Conservation (phyloP, 2,329 filamentous ascomycete genomes). For the Tolypocladium album region DNA sequence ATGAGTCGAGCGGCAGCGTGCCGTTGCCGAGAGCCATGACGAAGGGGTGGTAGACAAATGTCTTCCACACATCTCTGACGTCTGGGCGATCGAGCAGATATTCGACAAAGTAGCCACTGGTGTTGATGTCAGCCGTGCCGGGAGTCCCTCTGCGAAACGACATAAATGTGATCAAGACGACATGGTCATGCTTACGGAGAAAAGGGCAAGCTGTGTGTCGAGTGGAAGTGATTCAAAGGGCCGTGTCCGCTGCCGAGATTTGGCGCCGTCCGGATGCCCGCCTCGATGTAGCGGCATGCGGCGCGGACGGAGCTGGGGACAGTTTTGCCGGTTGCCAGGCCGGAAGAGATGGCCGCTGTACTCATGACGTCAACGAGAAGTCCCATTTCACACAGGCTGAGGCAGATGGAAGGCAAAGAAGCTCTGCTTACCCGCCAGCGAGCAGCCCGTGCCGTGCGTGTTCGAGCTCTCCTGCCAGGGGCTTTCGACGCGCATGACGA, state of each 20-base stretch:
- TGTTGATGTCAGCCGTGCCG: neutral
- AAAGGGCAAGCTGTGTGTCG: conserved; percentile 56
- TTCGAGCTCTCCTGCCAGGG: conserved; percentile 63
- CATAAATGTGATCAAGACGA: neutral
- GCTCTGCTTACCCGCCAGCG: conserved; percentile 62
- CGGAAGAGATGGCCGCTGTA: conserved; percentile 63
- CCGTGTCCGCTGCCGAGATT: conserved; percentile 57
- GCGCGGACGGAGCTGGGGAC: conserved; percentile 50
- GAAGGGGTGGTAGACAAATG: conserved; percentile 74
- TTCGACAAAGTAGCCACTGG: conserved; percentile 67
- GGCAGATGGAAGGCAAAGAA: neutral
- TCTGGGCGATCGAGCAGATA: conserved; percentile 69
- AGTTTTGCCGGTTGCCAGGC: conserved; percentile 48
- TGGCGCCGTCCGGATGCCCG: conserved; percentile 55
- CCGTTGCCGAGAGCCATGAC: conserved; percentile 67
- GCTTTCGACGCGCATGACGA: conserved; percentile 55
- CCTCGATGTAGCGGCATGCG: conserved; percentile 63
- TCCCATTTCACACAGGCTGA: neutral
- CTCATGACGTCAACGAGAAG: neutral
- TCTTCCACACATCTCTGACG: conserved; percentile 63
- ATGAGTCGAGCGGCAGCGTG: conserved; percentile 61
- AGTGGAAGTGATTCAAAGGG: conserved; percentile 72
- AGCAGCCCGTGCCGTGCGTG: conserved; percentile 93
- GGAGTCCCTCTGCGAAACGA: too few relatives aligned
- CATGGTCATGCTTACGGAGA: conserved; percentile 36